Evolutionary conservation across 176 grass and related monocot genomes (phyloP).

Genomic region (Miscanthus lutarioriparius): DNA sequence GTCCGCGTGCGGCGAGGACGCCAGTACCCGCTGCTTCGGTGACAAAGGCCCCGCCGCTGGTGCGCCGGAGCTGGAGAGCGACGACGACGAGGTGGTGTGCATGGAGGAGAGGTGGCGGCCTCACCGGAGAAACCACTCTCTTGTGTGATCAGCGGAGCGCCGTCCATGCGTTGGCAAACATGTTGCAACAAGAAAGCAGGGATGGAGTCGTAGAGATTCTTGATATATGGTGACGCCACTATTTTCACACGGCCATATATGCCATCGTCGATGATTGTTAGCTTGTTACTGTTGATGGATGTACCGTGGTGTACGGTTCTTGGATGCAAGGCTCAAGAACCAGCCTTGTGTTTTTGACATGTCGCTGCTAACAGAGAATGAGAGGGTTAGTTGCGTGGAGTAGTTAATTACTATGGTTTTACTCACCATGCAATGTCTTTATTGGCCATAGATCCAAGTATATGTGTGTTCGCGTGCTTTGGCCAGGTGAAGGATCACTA

Average conservation of each 20-base stretch:
- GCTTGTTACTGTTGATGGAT: background rate
- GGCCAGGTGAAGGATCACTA: background rate
- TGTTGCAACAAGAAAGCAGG: background rate
- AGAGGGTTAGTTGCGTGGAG: background rate
- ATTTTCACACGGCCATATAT: constrained; percentile 16
- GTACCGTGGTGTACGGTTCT: background rate
- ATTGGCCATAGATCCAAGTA: background rate
- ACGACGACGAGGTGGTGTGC: constrained; percentile 25
- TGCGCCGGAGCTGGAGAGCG: background rate
- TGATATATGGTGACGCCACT: background rate
- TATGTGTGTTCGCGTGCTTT: background rate
- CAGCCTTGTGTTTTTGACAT: background rate
- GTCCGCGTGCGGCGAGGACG: constrained; percentile 29
- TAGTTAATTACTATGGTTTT: background rate
- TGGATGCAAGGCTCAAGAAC: background rate
- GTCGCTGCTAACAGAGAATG: background rate
- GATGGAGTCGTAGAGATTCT: background rate
- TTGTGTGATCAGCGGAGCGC: background rate
- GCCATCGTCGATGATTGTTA: background rate
- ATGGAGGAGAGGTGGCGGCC: constrained; percentile 38
- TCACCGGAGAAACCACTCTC: constrained; percentile 42
- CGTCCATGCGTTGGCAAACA: background rate
- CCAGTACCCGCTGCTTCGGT: background rate
- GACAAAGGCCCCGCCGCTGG: background rate
- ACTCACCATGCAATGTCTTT: background rate